Percentiles rank a stretch among this genome's conserved stretches.
Evolutionary conservation across 129 eudicot species (phyloP).

Genomic region (Flaveria bidentis): DNA sequence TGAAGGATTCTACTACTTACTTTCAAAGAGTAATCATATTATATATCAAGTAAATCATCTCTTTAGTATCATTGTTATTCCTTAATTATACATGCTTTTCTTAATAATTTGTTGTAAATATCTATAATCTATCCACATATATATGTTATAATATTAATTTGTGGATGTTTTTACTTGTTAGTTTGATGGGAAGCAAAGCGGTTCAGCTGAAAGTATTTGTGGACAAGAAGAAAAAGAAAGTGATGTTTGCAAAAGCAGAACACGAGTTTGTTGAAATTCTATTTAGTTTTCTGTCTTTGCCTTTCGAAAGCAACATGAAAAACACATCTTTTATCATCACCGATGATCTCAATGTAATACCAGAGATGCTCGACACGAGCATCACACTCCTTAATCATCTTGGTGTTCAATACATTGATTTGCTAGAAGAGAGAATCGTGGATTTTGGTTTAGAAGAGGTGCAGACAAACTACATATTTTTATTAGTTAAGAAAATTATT

Average conservation of each 20-base stretch:
- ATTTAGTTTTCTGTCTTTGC: slow-evolving; percentile 41
- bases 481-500: background rate
- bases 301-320: slow-evolving; percentile 21
- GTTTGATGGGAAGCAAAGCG: slow-evolving; percentile 25
- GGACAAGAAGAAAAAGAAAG: slow-evolving; percentile 33
- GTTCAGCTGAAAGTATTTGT: slow-evolving; percentile 29
- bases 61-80: background rate
- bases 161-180: slow-evolving; percentile 1
- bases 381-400: slow-evolving; percentile 27
- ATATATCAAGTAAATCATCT: background rate
- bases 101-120: background rate
- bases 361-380: slow-evolving; percentile 24
- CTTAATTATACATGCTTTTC: background rate
- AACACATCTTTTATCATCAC: slow-evolving; percentile 27
- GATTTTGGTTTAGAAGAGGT: slow-evolving; percentile 36
- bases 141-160: background rate
- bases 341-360: slow-evolving; percentile 33
- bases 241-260: slow-evolving; percentile 39
- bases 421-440: slow-evolving; percentile 17
- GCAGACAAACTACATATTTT: background rate
- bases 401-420: slow-evolving; percentile 33
- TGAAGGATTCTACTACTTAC: background rate
- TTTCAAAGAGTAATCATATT: background rate
- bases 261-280: slow-evolving; percentile 37
- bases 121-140: no score